These are phyloP conservation scores for Hansenula sp. DNA, from an alignment of 1,139 yeast genomes.

Conservation along the genomic window DNA sequence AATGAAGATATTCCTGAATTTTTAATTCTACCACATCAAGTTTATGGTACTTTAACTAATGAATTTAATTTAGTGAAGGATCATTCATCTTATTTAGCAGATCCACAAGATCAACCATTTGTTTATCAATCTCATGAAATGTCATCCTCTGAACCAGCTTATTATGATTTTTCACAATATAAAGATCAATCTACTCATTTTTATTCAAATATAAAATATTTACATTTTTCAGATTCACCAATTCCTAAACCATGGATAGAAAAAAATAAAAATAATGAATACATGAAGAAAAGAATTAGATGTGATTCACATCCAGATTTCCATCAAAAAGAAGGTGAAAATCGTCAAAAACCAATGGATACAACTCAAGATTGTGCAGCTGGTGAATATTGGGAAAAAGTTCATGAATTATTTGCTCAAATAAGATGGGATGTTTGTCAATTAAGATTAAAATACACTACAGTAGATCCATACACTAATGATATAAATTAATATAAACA, in stretches of 20 bases:
- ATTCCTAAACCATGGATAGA: constrained; percentile 44
- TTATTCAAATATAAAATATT: constrained; percentile 24
- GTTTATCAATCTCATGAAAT: constrained; percentile 9
- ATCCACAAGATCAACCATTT: constrained; percentile 34
- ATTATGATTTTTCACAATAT: constrained; percentile 15
- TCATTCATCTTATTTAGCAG: constrained; percentile 23
- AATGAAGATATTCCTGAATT: constrained; percentile 16
- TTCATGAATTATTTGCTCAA: constrained; percentile 8
- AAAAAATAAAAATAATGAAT: constrained; percentile 13
- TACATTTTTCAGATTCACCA: constrained; percentile 43
- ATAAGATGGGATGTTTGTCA: constrained; percentile 18
- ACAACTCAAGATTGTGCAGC: constrained; percentile 15
- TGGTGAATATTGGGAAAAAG: constrained; percentile 17
- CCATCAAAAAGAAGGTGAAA: background rate
- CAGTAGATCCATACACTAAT: background rate
- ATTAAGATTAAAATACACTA: constrained; percentile 2
- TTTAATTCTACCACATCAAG: constrained; percentile 34
- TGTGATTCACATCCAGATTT: constrained; percentile 13
- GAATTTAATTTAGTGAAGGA: constrained; percentile 32
- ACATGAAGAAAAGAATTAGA: constrained; percentile 12
- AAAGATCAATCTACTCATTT: background rate
- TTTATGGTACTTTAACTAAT: constrained; percentile 40
- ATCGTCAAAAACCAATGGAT: constrained; percentile 7
- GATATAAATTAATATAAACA: background rate
- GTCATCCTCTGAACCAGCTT: constrained; percentile 7